Base-by-base conservation (phyloP, 805 yeast species). In the Sugiyamaella qingdaonensis region DNA sequence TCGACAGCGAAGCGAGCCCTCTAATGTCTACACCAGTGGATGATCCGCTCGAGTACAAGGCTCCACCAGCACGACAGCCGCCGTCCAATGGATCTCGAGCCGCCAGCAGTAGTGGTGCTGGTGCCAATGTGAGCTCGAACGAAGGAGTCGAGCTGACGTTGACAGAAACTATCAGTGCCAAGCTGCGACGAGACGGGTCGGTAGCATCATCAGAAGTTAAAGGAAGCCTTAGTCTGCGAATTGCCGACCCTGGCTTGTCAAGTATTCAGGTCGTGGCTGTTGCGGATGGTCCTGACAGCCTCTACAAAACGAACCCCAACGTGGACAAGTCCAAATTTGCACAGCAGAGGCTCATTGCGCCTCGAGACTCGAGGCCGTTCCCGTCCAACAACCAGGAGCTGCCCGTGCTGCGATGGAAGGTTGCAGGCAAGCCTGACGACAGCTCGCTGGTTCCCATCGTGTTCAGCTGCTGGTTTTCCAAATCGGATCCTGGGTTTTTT, bases 231-330 rank as follows among this genome's bases (percentile, higher is more conserved):
- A 95, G 89, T 71, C 75, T 94, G 66, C 84, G 96, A 67, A 82
- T 94, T 58, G 90, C 86, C 68, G 80, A 90, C 63, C 74, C 86
- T n/a, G 79, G 77, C 37, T 76, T 84, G 59, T 82, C 95, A 11
- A 79, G 78, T 60, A 79, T 89, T 52, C 80, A 79, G 65, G 77
- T 94, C 54, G 65, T 78, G 56, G 73, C 91, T 58, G 68, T 73
- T 41, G 76, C 82, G 41, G 74, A 71, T 19, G 77, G 78, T 31
- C 71, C 74, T 41, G 70, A 77, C 69, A 75, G 73, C 58, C 90
- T 85, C 65, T 94, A 80, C 75, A 91, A 91, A 70, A 90, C 98
- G 13, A 97, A 94, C 74, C 99, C 99, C 58, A 91, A 92, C 67
- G 95, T 94, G 59, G 97, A 94, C 72, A 85, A 87, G 64, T 73